phyloP scores from a whole-genome alignment of 164 flowering plant genomes.

The Magnolia kwangsiensis region DNA sequence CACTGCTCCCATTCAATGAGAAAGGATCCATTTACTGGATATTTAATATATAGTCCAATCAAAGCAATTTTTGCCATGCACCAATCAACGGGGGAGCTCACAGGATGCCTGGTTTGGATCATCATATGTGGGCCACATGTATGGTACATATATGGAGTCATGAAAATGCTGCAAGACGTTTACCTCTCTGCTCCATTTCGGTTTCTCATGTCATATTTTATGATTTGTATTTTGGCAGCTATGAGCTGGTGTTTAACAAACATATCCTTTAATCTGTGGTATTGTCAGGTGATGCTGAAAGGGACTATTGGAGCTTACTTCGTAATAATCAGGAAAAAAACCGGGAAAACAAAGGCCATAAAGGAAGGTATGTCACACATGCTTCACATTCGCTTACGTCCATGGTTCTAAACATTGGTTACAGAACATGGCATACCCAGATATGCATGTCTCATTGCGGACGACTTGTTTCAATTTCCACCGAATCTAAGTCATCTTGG shows the following conservation, averaged over 20 bases:
- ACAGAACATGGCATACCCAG: background rate
- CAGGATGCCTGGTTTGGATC: background rate
- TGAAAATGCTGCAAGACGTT: too few species aligned
- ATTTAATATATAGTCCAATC: too few species aligned
- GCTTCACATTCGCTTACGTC: background rate
- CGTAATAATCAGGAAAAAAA: slow-evolving; percentile 47
- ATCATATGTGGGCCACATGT: background rate
- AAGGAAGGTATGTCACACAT: slow-evolving; percentile 54
- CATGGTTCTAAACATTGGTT: background rate
- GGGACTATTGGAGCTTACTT: slow-evolving; percentile 69
- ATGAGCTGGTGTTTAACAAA: background rate
- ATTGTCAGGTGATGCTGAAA: slow-evolving; percentile 77
- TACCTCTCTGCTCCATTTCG: background rate
- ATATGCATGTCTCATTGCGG: background rate
- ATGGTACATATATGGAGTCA: background rate
- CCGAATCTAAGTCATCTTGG: background rate
- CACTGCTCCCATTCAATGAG: too few species aligned
- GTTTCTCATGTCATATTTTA: background rate
- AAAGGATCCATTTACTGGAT: too few species aligned
- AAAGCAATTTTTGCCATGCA: too few species aligned
- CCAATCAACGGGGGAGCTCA: too few species aligned
- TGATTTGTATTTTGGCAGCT: background rate
- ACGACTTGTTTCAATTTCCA: background rate
- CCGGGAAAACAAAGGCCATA: slow-evolving; percentile 39
- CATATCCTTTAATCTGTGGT: background rate